Evolutionary conservation across 495 filamentous ascomycete genomes (phyloP), one percentile per base, ranked within the genome.

Genomic region (Amphirosellinia nigrospora): DNA sequence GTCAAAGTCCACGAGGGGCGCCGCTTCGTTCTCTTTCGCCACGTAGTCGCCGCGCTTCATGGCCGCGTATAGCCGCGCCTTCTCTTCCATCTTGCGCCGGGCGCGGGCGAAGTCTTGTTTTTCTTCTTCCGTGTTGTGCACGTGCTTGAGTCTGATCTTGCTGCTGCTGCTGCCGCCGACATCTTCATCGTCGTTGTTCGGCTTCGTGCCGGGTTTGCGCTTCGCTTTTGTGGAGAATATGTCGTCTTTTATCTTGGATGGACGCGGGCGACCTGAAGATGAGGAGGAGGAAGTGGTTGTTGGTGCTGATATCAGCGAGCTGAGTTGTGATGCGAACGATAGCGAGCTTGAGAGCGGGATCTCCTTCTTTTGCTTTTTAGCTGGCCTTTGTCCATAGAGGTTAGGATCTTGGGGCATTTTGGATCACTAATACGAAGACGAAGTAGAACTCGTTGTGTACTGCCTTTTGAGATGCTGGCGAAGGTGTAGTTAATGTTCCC

Each of bases 1-100:
- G 80, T 98, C 94, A 76, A 98, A 99, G 82, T 99, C 96, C 0
- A 99, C 90, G 26, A 95, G 81, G 10, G 80, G 87, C 74, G 86
- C 87, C 61, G 80, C 82, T 75, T 82, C 85, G 70, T 79, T 85
- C 9, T 82, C 82, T 52, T 88, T 89, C 79, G 80, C 79, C 62
- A 85, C 86, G 80, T 82, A 89, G 70, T 88, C 93, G 68, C 86
- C 92, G 67, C 90, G 82, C 79, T 95, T 94, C 90, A 99, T 88
- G 56, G 91, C 88, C 0, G 90, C 87, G 79, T 99, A 99, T 23
- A 94, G 76, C 4, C 90, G 86, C 52, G 90, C 93, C 79, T 99
- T 99, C 79, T 93, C 89, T 72, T 94, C 89, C 90, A 99, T 91
- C 64, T 88, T 91, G 55, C 89, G 86, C 73, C 91, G 91, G 19